Percentiles rank a stretch among this genome's conserved stretches.
phyloP scores from a whole-genome alignment of 2,329 filamentous ascomycete genomes.

The Phaeomoniella chlamydospora region DNA sequence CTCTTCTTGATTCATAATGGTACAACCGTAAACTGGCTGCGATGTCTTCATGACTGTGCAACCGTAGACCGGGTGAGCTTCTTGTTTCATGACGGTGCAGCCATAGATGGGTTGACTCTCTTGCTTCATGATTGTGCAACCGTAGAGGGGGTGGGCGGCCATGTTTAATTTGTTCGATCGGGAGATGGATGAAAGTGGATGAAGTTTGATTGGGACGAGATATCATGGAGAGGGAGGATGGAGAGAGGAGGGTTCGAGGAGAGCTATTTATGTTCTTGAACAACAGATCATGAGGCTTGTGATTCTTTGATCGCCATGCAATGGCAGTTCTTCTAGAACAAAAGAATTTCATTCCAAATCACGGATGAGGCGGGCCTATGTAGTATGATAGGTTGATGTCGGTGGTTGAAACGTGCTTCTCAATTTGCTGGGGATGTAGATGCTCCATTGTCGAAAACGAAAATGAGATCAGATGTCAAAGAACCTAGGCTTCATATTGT shows the following conservation, averaged over 20 bases:
- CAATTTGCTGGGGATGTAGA: neutral
- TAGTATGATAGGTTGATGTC: neutral
- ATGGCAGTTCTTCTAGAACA: neutral
- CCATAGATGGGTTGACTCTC: neutral
- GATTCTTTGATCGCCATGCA: neutral
- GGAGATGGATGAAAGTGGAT: too few relatives aligned
- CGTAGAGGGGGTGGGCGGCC: neutral
- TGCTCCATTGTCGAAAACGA: neutral
- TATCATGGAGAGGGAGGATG: neutral
- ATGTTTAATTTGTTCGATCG: too few relatives aligned
- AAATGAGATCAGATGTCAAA: neutral
- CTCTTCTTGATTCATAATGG: neutral
- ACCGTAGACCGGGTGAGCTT: neutral
- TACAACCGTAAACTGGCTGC: neutral
- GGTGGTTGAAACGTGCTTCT: neutral
- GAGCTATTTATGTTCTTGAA: neutral
- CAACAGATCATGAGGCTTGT: too few relatives aligned
- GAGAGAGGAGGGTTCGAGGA: neutral
- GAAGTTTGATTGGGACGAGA: too few relatives aligned
- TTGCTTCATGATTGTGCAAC: neutral
- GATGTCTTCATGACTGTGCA: neutral
- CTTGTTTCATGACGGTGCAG: neutral
- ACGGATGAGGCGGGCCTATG: neutral
- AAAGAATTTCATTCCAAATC: neutral
- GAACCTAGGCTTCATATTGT: slow-evolving; percentile 6